Evolutionary conservation across 257 asterid species (phyloP).

Genomic region (Capsicum chinense): DNA sequence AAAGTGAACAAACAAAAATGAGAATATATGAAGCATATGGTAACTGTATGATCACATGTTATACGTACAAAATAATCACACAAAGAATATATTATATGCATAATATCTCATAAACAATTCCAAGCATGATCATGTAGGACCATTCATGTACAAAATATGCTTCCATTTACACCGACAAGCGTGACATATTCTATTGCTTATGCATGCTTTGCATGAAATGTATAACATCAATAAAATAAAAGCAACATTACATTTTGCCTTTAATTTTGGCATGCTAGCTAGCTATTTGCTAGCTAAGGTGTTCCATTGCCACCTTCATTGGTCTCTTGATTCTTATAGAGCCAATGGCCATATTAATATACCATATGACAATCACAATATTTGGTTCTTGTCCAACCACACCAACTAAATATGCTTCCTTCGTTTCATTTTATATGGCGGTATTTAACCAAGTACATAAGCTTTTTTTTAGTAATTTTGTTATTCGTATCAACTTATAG

Average conservation of each 20-base stretch:
- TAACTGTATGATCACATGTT: conserved; percentile 2
- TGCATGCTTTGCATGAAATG: conserved; percentile 32
- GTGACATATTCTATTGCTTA: conserved; percentile 24
- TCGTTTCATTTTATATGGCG: background rate
- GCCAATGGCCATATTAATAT: background rate
- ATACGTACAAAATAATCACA: background rate
- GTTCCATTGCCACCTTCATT: conserved; percentile 18
- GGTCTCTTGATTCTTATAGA: background rate
- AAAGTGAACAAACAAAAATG: background rate
- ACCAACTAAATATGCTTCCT: background rate
- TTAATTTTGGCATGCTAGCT: conserved; percentile 26
- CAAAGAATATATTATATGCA: background rate
- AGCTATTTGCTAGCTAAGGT: background rate
- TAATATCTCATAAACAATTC: background rate
- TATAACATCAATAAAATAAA: conserved; percentile 1
- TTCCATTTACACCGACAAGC: conserved; percentile 26
- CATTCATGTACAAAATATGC: conserved; percentile 21
- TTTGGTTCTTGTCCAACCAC: background rate
- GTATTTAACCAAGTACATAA: background rate
- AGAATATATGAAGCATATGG: background rate
- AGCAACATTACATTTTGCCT: conserved; percentile 17
- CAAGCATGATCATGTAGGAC: conserved; percentile 27
- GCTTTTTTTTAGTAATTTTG: too few species aligned
- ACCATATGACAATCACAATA: conserved; percentile 19
- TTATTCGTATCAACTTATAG: too few species aligned